Percentiles rank a stretch among this genome's conserved stretches.
phyloP scores from a whole-genome alignment of 495 filamentous ascomycete genomes.

The Penicillium alfredii region DNA sequence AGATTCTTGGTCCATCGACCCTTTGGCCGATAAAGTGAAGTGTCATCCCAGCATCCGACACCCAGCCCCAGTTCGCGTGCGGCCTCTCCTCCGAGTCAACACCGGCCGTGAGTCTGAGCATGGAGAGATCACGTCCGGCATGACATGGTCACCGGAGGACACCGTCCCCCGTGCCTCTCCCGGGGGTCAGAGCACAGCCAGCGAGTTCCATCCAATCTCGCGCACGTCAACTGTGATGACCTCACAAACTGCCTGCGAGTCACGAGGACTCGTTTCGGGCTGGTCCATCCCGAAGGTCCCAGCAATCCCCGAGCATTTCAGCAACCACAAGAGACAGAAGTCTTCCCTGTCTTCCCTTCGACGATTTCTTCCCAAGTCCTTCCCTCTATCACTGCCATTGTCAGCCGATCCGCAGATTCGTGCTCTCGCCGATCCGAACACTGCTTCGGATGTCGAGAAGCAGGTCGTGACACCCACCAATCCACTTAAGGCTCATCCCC shows the following conservation, averaged over 20 bases:
- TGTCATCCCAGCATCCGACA: constrained; percentile 32
- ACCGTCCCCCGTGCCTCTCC: constrained; percentile 21
- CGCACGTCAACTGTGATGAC: constrained; percentile 31
- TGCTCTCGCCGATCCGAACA: constrained; percentile 31
- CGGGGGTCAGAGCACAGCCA: constrained; percentile 17
- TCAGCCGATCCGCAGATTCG: constrained; percentile 41
- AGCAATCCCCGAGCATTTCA: constrained; percentile 15
- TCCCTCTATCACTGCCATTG: constrained; percentile 28
- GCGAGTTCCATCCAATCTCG: constrained; percentile 25
- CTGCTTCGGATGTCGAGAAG: constrained; percentile 28
- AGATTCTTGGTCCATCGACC: constrained; percentile 28
- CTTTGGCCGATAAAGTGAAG: constrained; percentile 26
- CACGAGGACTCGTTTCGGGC: constrained; percentile 18
- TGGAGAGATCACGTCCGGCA: constrained; percentile 27
- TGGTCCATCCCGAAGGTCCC: constrained; percentile 17
- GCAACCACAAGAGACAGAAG: constrained; percentile 28
- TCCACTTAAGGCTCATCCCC: neutral
- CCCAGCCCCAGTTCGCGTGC: constrained; percentile 28
- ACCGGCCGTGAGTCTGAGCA: constrained; percentile 24
- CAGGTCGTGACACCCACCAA: constrained; percentile 18
- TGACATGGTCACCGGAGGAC: constrained; percentile 25
- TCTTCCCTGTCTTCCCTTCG: constrained; percentile 37
- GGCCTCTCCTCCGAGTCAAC: constrained; percentile 29
- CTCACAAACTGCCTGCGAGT: constrained; percentile 15
- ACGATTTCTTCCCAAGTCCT: constrained; percentile 33